A percentile compares a stretch with the other conserved stretches of the same genome.
Evolutionary conservation across 805 yeast genomes (phyloP).

Genomic region (Candida rishiriensis): DNA sequence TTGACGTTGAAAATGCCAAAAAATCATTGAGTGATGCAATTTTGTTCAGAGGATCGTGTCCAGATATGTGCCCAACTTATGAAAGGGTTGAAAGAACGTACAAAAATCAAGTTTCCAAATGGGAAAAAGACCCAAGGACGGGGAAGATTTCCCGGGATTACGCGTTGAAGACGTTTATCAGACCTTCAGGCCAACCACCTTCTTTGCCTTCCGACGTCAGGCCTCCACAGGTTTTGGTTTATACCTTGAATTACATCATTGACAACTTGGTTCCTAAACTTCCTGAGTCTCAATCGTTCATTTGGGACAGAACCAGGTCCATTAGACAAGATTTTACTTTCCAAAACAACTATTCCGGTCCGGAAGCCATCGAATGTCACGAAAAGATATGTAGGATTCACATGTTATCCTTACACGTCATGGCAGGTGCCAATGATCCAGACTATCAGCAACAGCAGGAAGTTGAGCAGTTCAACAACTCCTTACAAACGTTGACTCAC

Average conservation of each 20-base stretch:
- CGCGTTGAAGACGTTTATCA: conserved; percentile 87
- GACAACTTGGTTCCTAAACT: conserved; percentile 57
- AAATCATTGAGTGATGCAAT: conserved; percentile 88
- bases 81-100: conserved; percentile 84
- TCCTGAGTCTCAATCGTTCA: conserved; percentile 83
- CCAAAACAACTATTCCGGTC: conserved; percentile 90
- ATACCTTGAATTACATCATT: conserved; percentile 68
- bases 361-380: conserved; percentile 89
- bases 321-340: conserved; percentile 96
- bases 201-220: conserved; percentile 96
- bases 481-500: conserved; percentile 82
- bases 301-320: conserved; percentile 97
- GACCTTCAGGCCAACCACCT: conserved; percentile 99
- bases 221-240: conserved; percentile 72
- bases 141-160: conserved; percentile 50
- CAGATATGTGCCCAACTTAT: conserved; percentile 91
- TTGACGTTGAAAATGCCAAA: conserved; percentile 80
- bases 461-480: conserved; percentile 87
- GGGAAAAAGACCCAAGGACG: conserved; percentile 65
- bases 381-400: conserved; percentile 90
- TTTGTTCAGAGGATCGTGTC: conserved; percentile 79
- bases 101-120: conserved; percentile 78
- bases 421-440: conserved; percentile 62
- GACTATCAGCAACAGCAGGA: conserved; percentile 95
- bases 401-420: conserved; percentile 71